Conservation (phyloP, 2,329 filamentous ascomycete species). For the Penicillium sp. region DNA sequence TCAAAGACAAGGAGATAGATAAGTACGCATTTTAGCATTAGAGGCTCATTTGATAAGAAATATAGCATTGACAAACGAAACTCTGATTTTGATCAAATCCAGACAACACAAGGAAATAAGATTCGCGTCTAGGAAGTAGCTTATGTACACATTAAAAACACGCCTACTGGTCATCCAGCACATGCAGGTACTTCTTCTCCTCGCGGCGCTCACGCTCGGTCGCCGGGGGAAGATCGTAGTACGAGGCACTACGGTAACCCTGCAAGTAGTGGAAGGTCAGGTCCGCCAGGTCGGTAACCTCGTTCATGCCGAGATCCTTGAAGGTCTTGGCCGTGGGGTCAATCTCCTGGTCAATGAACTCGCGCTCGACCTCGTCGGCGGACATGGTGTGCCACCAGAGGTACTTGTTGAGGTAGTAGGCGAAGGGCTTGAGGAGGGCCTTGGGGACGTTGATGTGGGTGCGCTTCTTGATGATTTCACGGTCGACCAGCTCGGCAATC, state of each 20-base stretch:
- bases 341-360: slow-evolving; percentile 92
- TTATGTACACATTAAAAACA: slow-evolving; percentile 50
- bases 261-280: slow-evolving; percentile 94
- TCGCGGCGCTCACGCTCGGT: slow-evolving; percentile 94
- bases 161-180: slow-evolving; percentile 79
- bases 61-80: slow-evolving; percentile 5
- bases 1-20: too few species aligned
- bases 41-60: neutral
- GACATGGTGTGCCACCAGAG: slow-evolving; percentile 90
- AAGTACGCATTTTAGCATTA: too few species aligned
- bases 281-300: slow-evolving; percentile 79
- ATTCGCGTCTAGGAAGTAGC: slow-evolving; percentile 43
- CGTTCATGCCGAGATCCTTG: slow-evolving; percentile 84
- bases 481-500: slow-evolving; percentile 85
- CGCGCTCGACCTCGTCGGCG: slow-evolving; percentile 84
- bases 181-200: slow-evolving; percentile 96
- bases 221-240: slow-evolving; percentile 91
- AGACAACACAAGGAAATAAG: slow-evolving; percentile 42
- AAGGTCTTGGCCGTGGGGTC: slow-evolving; percentile 94
- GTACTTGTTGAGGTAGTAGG: slow-evolving; percentile 75
- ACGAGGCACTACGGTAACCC: slow-evolving; percentile 85
- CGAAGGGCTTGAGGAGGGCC: slow-evolving; percentile 74
- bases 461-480: slow-evolving; percentile 88
- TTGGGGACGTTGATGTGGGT: slow-evolving; percentile 92
- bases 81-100: slow-evolving; percentile 15